Conservation (phyloP, 1,284 basidiomycete genomes). For the Neonothopanus nambi region DNA sequence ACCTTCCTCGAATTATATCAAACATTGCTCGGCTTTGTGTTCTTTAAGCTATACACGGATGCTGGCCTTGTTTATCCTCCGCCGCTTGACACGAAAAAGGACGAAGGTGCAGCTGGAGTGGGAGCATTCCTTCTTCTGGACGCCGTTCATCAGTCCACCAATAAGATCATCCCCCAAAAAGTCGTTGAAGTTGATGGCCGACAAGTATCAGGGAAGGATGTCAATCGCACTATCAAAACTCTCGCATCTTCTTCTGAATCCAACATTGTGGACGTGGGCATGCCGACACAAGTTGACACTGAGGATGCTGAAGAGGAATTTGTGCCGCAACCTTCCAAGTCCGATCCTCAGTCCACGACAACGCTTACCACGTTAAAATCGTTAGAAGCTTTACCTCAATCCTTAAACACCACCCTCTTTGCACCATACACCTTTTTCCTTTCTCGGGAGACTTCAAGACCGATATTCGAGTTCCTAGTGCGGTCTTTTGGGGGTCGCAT, state of each 20-base stretch:
- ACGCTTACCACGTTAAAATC: slow-evolving; percentile 81
- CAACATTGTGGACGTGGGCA: slow-evolving; percentile 39
- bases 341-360: slow-evolving; percentile 50
- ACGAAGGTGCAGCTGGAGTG: slow-evolving; percentile 88
- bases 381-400: slow-evolving; percentile 58
- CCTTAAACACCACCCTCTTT: slow-evolving; percentile 68
- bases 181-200: slow-evolving; percentile 54
- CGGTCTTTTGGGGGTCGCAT: slow-evolving; percentile 89
- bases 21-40: slow-evolving; percentile 92
- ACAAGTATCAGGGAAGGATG: slow-evolving; percentile 66
- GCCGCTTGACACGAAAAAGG: slow-evolving; percentile 81
- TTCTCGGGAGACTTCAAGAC: slow-evolving; percentile 90
- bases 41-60: slow-evolving; percentile 98
- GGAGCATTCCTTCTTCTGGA: slow-evolving; percentile 87
- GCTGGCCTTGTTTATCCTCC: slow-evolving; percentile 94
- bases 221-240: slow-evolving; percentile 72
- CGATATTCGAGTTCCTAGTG: slow-evolving; percentile 94
- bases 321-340: slow-evolving; percentile 63
- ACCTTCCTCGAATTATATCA: slow-evolving; percentile 99
- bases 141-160: slow-evolving; percentile 33
- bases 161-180: slow-evolving; percentile 37
- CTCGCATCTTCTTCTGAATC: slow-evolving; percentile 43
- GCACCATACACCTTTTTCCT: slow-evolving; percentile 91
- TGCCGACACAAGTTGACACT: slow-evolving; percentile 34
- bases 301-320: slow-evolving; percentile 70